Conservation (phyloP, 192 early-diverging fungal species). For the Phlyctochytrium arcticum region DNA sequence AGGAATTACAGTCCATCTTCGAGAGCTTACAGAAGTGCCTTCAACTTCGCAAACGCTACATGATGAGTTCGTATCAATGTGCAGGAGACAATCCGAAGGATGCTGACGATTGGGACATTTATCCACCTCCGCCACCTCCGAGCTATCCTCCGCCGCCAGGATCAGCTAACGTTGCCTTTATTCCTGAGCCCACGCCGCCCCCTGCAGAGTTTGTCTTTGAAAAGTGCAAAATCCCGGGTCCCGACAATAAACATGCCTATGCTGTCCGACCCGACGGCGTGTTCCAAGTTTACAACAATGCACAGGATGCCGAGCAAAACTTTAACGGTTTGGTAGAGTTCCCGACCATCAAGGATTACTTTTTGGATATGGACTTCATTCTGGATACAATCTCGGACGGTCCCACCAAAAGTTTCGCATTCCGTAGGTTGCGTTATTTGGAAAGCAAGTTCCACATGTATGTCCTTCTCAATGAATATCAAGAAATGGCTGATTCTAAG, state of each 20-base stretch:
- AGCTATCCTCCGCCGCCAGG: constrained; percentile 46
- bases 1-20: constrained; percentile 63
- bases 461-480: constrained; percentile 85
- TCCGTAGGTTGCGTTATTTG: constrained; percentile 80
- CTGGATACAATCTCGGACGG: constrained; percentile 76
- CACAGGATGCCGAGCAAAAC: constrained; percentile 18
- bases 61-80: constrained; percentile 60
- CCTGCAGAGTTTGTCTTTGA: constrained; percentile 38
- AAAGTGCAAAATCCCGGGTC: constrained; percentile 36
- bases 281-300: constrained; percentile 49
- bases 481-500: constrained; percentile 90
- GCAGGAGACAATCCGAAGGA: constrained; percentile 84
- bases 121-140: constrained; percentile 77
- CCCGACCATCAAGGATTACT: constrained; percentile 82
- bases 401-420: constrained; percentile 90
- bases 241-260: constrained; percentile 5
- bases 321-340: constrained; percentile 25
- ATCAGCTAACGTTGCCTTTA: neutral
- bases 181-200: neutral
- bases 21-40: constrained; percentile 67
- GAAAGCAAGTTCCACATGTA: constrained; percentile 95
- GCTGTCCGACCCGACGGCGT: constrained; percentile 56
- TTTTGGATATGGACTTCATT: constrained; percentile 77
- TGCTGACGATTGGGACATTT: constrained; percentile 70
- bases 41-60: constrained; percentile 79